phyloP scores from a whole-genome alignment of 1,284 basidiomycete species.

The Paramarasmius palmivorus region DNA sequence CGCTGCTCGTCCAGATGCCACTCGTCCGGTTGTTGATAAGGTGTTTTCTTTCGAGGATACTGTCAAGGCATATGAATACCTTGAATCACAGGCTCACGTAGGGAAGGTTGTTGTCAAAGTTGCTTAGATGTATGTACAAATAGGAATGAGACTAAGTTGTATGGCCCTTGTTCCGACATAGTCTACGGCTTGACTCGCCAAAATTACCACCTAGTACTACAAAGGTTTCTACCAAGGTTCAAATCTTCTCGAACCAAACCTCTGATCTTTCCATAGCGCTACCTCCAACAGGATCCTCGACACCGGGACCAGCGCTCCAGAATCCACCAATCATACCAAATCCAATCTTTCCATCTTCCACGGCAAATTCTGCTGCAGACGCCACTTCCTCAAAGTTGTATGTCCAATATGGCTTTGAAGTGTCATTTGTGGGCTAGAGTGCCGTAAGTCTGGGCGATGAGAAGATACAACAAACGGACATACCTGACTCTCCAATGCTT shows the following conservation, averaged over 20 bases:
- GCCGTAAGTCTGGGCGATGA: too few species aligned
- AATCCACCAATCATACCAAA: slow-evolving; percentile 19
- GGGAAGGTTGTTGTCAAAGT: slow-evolving; percentile 43
- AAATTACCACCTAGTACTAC: too few species aligned
- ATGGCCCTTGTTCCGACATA: too few species aligned
- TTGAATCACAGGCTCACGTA: slow-evolving; percentile 36
- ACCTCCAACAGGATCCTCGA: slow-evolving; percentile 19
- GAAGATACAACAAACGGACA: too few species aligned
- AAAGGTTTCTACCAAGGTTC: too few species aligned
- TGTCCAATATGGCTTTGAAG: too few species aligned
- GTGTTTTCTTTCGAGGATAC: slow-evolving; percentile 43
- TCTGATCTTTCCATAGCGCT: slow-evolving; percentile 24
- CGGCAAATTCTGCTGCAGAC: slow-evolving; percentile 13
- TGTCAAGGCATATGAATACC: slow-evolving; percentile 39
- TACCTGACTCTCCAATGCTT: slow-evolving; percentile 20
- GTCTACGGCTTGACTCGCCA: too few species aligned
- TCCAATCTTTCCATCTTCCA: slow-evolving; percentile 5
- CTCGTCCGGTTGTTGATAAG: slow-evolving; percentile 42
- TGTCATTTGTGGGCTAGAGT: slow-evolving; percentile 17
- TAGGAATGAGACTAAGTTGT: too few species aligned
- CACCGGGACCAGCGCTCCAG: slow-evolving; percentile 23
- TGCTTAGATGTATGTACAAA: too few species aligned
- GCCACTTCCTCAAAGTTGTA: background rate
- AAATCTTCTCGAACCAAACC: slow-evolving; percentile 23
- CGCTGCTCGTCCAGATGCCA: slow-evolving; percentile 23